Percentiles rank a stretch among this genome's conserved stretches.
phyloP scores from a whole-genome alignment of 2,329 filamentous ascomycete genomes.

The Fusarium agapanthi region DNA sequence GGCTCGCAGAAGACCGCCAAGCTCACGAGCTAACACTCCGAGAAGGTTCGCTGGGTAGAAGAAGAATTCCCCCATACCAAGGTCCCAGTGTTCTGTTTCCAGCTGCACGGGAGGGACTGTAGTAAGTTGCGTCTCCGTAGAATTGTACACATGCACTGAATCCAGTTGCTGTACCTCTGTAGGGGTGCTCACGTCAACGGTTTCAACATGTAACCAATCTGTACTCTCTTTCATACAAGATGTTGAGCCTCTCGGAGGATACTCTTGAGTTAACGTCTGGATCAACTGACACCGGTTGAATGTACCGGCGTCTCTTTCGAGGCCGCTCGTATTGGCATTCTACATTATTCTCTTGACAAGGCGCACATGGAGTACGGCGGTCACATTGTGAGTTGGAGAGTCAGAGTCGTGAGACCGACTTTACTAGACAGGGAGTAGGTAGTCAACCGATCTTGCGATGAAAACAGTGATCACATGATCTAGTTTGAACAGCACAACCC shows the following conservation, averaged over 20 bases:
- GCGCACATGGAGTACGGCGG: background rate
- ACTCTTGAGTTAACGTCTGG: background rate
- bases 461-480: background rate
- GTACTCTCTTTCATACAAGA: accelerated
- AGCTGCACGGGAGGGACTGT: background rate
- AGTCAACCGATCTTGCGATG: background rate
- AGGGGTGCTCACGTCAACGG: background rate
- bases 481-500: background rate
- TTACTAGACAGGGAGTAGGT: background rate
- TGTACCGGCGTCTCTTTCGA: background rate
- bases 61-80: background rate
- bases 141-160: accelerated
- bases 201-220: background rate
- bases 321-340: background rate
- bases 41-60: background rate
- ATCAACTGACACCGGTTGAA: background rate
- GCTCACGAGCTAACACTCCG: background rate
- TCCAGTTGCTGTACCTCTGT: background rate
- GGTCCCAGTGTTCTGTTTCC: background rate
- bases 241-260: background rate
- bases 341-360: background rate
- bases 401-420: background rate
- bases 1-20: background rate
- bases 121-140: background rate
- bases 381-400: background rate